Conservation (phyloP, 2,329 filamentous ascomycete genomes). For the Coniochaeta ligniaria region DNA sequence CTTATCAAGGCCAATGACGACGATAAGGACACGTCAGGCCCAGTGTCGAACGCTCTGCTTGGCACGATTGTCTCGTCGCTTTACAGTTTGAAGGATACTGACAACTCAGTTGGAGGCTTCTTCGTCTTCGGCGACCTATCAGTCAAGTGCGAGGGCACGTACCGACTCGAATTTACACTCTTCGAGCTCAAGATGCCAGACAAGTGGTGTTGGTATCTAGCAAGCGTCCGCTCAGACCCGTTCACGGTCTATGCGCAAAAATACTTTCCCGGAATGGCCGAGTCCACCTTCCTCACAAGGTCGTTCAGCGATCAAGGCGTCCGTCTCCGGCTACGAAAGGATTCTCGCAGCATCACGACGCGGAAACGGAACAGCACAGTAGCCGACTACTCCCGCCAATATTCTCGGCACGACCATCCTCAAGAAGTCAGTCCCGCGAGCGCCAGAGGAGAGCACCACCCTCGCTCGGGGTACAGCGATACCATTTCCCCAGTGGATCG, state of each 20-base stretch:
- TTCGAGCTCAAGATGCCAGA: constrained; percentile 54
- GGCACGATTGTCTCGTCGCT: constrained; percentile 75
- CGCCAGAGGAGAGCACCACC: constrained; percentile 8
- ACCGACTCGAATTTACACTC: constrained; percentile 68
- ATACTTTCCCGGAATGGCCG: constrained; percentile 70
- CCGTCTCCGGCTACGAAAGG: constrained; percentile 73
- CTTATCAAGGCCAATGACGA: constrained; percentile 34
- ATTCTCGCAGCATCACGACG: constrained; percentile 55
- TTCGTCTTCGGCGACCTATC: constrained; percentile 91
- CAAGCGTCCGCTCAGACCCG: constrained; percentile 48
- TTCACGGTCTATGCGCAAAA: constrained; percentile 63
- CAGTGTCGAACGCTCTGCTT: constrained; percentile 52
- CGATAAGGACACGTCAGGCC: constrained; percentile 26
- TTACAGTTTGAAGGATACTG: constrained; percentile 71
- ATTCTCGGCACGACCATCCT: constrained; percentile 6
- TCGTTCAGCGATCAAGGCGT: constrained; percentile 85
- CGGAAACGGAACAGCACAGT: constrained; percentile 33
- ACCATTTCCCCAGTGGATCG: not conserved
- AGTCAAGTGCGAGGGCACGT: constrained; percentile 65
- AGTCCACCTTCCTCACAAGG: constrained; percentile 74
- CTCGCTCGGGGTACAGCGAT: constrained; percentile 7
- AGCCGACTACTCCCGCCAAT: constrained; percentile 14
- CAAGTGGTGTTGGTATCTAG: constrained; percentile 25
- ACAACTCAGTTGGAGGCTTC: constrained; percentile 73
- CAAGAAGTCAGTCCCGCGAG: constrained; percentile 3